Percentiles rank a stretch among this genome's conserved stretches.
Conservation (phyloP, 2,329 filamentous ascomycete species). For the Colletotrichum sp. region DNA sequence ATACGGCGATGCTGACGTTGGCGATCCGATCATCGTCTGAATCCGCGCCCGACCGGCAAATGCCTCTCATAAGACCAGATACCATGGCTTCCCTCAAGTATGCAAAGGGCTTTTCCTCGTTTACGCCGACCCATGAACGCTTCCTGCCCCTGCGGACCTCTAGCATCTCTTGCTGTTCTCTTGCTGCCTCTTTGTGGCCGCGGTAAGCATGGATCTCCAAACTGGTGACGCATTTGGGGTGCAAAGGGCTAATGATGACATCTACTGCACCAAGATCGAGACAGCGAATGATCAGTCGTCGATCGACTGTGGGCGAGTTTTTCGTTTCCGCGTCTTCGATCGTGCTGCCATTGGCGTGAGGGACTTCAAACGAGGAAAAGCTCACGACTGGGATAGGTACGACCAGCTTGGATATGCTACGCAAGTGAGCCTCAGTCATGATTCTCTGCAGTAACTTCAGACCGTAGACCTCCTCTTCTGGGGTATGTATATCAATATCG, state of each 20-base stretch:
- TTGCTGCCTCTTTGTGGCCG: conserved; percentile 76
- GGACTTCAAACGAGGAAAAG: conserved; percentile 35
- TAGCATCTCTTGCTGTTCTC: conserved; percentile 74
- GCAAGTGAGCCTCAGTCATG: conserved; percentile 61
- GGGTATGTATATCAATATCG: conserved; percentile 44
- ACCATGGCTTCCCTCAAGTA: conserved; percentile 95
- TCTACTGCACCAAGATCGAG: conserved; percentile 88
- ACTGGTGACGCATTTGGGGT: conserved; percentile 74
- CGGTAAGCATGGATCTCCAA: conserved; percentile 86
- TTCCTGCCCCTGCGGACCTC: conserved; percentile 79
- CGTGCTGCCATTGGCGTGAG: conserved; percentile 31
- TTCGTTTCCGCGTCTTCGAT: not conserved
- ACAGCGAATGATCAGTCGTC: conserved; percentile 68
- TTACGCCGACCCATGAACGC: conserved; percentile 89
- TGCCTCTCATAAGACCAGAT: conserved; percentile 85
- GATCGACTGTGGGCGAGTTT: conserved; percentile 37
- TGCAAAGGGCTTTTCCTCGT: conserved; percentile 84
- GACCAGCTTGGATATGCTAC: conserved; percentile 61
- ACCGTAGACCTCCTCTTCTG: conserved; percentile 59
- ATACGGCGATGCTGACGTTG: conserved; percentile 71
- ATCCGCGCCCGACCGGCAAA: conserved; percentile 73
- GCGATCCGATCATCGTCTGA: conserved; percentile 66
- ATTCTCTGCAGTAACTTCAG: conserved; percentile 60
- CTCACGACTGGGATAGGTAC: conserved; percentile 61
- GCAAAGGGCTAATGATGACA: conserved; percentile 81